Percentiles rank a stretch among this genome's conserved stretches.
phyloP scores from a whole-genome alignment of 352 stramenopile species.

The Globisporangium spiculum region DNA sequence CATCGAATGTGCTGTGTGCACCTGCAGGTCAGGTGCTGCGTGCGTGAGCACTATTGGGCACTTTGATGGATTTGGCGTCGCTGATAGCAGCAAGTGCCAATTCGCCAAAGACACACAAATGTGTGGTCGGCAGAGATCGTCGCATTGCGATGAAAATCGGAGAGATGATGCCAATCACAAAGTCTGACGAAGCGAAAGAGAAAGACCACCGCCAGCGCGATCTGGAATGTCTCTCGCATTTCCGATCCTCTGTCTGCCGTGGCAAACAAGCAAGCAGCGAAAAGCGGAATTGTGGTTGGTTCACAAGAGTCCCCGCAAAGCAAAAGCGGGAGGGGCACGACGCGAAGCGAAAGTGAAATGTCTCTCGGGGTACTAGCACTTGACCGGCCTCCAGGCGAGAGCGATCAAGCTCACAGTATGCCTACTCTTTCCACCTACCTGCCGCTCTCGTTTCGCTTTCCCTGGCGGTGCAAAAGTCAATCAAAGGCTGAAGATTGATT shows the following conservation, averaged over 20 bases:
- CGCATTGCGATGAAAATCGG: background rate
- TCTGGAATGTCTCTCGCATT: conserved; percentile 1
- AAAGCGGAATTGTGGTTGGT: background rate
- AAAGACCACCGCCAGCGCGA: conserved; percentile 1
- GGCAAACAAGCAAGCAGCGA: conserved; percentile 1
- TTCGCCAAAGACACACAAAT: background rate
- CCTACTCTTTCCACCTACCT: background rate
- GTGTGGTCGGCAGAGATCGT: conserved; percentile 4
- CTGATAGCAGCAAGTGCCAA: background rate
- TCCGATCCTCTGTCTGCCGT: background rate
- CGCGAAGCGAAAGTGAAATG: background rate
- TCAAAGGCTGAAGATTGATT: background rate
- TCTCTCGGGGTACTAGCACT: background rate
- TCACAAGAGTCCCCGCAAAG: background rate
- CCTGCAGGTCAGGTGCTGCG: background rate
- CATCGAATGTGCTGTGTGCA: background rate
- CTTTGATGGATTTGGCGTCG: background rate
- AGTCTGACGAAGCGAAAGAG: conserved; percentile 2
- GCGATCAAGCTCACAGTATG: background rate
- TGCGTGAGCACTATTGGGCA: background rate
- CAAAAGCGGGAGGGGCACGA: background rate
- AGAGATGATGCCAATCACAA: background rate
- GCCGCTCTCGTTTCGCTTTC: background rate
- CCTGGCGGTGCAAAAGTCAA: background rate
- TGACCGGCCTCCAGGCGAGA: background rate